These are phyloP conservation scores for Astragalus membranaceus DNA, from an alignment of 306 rosid species.

Conservation along the genomic window DNA sequence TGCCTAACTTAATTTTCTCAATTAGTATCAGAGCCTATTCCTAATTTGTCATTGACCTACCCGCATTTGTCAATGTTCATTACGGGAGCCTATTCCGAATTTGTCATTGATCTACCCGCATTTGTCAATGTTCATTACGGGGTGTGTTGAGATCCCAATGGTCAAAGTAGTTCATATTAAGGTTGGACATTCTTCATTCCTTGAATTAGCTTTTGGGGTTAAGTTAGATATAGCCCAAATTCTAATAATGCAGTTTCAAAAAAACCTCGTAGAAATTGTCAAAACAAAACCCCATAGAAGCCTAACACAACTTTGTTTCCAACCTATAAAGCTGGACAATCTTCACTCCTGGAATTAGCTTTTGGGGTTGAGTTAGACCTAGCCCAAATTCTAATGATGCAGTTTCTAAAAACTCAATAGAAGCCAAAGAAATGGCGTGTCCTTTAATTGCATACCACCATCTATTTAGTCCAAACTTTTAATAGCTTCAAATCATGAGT, in stretches of 20 bases:
- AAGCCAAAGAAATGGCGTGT: neutral
- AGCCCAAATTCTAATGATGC: neutral
- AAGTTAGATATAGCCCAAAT: neutral
- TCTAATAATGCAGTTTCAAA: neutral
- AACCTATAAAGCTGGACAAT: neutral
- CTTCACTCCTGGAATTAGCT: too few relatives aligned
- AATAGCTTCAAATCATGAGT: constrained; percentile 12
- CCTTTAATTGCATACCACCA: neutral
- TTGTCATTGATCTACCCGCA: neutral
- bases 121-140: neutral
- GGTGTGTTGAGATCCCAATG: neutral
- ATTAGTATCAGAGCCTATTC: neutral
- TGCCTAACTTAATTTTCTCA: neutral
- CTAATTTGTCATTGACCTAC: too few relatives aligned
- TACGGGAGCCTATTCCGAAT: neutral
- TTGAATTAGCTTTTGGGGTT: neutral
- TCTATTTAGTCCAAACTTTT: neutral
- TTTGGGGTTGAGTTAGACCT: neutral
- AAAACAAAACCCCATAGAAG: constrained; percentile 5
- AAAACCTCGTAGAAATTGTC: too few relatives aligned
- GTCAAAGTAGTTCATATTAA: neutral
- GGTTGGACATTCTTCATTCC: neutral
- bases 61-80: too few relatives aligned
- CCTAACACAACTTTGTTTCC: neutral
- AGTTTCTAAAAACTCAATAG: neutral